Conservation (phyloP, 805 yeast species). For the Metschnikowia borealis region DNA sequence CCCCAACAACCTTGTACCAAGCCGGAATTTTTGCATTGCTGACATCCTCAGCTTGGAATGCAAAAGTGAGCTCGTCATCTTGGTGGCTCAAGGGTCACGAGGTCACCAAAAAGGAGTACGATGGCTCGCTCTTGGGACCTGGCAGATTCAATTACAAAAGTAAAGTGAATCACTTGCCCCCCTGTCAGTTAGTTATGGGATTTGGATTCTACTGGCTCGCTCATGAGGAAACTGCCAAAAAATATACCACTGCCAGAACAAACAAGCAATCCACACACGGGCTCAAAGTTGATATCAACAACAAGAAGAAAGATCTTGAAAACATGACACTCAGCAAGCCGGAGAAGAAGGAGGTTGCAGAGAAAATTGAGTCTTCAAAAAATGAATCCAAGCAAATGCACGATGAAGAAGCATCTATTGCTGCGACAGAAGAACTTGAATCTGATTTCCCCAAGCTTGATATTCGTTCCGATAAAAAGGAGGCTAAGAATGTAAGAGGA, state of each 20-base stretch:
- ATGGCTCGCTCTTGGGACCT: conserved; percentile 52
- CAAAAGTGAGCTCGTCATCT: conserved; percentile 74
- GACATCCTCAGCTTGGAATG: conserved; percentile 85
- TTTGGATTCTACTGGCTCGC: conserved; percentile 74
- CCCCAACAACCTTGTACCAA: conserved; percentile 84
- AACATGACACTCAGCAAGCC: conserved; percentile 10
- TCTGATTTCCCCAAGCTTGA: background rate
- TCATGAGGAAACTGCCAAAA: conserved; percentile 50
- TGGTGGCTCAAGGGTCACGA: conserved; percentile 77
- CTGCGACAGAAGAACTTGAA: background rate
- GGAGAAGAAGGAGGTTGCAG: conserved; percentile 7
- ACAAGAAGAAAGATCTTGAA: conserved; percentile 37
- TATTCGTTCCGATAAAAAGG: conserved; percentile 12
- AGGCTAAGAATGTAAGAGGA: conserved; percentile 58
- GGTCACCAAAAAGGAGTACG: conserved; percentile 66
- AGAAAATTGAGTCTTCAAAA: conserved; percentile 6
- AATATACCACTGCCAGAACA: conserved; percentile 24
- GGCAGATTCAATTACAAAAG: conserved; percentile 58
- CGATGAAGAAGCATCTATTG: background rate
- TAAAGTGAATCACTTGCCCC: conserved; percentile 60
- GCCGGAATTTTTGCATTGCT: conserved; percentile 85
- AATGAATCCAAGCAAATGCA: background rate
- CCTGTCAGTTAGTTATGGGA: conserved; percentile 88
- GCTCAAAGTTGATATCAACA: conserved; percentile 30
- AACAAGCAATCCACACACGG: conserved; percentile 37